Evolutionary conservation across 306 rosid genomes (phyloP).

Genomic region (Prunus mongolica): DNA sequence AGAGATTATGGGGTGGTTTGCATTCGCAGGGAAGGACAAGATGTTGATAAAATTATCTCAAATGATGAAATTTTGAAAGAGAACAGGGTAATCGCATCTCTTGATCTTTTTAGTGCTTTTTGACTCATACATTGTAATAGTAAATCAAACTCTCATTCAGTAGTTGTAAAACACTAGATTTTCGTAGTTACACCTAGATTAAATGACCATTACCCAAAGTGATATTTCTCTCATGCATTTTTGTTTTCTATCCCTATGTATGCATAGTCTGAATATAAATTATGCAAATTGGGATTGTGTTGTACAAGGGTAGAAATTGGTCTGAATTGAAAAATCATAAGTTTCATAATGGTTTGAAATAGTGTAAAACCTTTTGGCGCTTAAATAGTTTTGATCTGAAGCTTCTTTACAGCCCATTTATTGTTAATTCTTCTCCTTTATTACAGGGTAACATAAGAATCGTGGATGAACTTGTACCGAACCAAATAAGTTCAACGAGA

Average conservation of each 20-base stretch:
- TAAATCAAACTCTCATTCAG: neutral
- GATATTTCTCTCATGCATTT: neutral
- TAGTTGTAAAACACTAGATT: neutral
- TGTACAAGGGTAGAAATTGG: neutral
- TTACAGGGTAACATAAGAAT: slow-evolving; percentile 66
- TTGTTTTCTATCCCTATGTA: neutral
- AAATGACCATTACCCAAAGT: neutral
- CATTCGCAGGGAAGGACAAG: slow-evolving; percentile 64
- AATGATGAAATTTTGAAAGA: slow-evolving; percentile 35
- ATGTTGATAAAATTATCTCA: slow-evolving; percentile 40
- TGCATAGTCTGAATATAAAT: neutral
- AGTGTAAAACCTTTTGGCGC: neutral
- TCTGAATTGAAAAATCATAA: neutral
- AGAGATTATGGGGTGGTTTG: slow-evolving; percentile 53
- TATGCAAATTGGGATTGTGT: neutral
- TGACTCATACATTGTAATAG: neutral
- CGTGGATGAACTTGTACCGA: slow-evolving; percentile 73
- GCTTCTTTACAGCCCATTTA: neutral
- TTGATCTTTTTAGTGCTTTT: neutral
- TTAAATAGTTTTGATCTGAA: neutral
- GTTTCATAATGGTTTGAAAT: neutral
- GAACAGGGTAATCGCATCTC: slow-evolving; percentile 31
- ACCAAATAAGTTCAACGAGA: slow-evolving; percentile 86
- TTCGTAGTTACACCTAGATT: neutral
- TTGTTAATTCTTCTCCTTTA: neutral